Evolutionary conservation across 495 filamentous ascomycete genomes (phyloP).

Genomic region (Alectoria sarmentosa): DNA sequence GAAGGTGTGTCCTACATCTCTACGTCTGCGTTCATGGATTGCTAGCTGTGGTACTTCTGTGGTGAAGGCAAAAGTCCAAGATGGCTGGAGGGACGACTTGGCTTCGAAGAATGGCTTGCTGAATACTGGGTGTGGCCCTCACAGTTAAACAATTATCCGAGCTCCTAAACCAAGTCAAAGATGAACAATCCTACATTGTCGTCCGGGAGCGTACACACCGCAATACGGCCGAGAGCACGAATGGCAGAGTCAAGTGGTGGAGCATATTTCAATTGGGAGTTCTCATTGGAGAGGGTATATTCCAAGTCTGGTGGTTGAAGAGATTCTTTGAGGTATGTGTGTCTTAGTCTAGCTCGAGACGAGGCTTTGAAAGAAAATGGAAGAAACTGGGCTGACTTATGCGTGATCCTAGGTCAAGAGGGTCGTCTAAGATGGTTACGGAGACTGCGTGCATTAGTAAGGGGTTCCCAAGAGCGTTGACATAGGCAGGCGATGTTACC

Average conservation of each 20-base stretch:
- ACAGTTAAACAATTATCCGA: constrained; percentile 80
- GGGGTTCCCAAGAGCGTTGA: not conserved
- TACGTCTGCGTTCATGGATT: not conserved
- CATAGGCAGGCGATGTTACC: not conserved
- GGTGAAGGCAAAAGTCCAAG: not conserved
- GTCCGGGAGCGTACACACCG: constrained; percentile 90
- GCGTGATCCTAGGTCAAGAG: constrained; percentile 4
- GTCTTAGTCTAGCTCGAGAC: not conserved
- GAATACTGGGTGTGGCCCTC: constrained; percentile 14
- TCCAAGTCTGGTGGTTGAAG: constrained; percentile 99
- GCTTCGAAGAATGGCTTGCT: not conserved
- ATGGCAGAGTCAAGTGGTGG: constrained; percentile 98
- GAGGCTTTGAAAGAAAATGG: not conserved
- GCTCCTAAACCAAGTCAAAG: constrained; percentile 81
- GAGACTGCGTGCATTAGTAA: not conserved
- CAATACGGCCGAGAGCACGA: constrained; percentile 98
- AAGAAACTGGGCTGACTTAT: not conserved
- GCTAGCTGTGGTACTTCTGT: not conserved
- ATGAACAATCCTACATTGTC: constrained; percentile 97
- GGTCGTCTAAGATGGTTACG: not conserved
- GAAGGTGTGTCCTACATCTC: constrained; percentile 54
- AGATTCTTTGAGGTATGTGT: constrained; percentile 85
- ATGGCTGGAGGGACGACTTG: not conserved
- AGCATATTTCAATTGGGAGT: constrained; percentile 92
- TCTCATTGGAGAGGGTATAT: constrained; percentile 83